Conservation (phyloP, 1,284 basidiomycete genomes). For the Kalmanozyma brasiliensis region DNA sequence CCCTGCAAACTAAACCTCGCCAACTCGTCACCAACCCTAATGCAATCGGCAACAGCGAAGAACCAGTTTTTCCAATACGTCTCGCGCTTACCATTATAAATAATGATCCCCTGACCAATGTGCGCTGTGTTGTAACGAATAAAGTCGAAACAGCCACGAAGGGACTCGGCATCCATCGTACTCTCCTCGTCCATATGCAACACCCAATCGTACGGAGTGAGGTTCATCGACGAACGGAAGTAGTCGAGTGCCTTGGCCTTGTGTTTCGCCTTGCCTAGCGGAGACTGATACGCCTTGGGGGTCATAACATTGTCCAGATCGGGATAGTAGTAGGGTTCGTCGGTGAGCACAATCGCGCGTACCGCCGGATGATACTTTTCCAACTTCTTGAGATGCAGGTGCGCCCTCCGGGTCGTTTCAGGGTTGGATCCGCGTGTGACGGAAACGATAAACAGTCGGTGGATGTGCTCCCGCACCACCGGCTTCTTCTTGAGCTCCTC, state of each 20-base stretch:
- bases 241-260: slow-evolving; percentile 70
- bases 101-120: slow-evolving; percentile 70
- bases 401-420: slow-evolving; percentile 68
- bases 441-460: slow-evolving; percentile 69
- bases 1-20: slow-evolving; percentile 70
- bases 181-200: slow-evolving; percentile 70
- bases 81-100: slow-evolving; percentile 69
- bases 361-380: slow-evolving; percentile 70
- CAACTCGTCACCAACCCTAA: slow-evolving; percentile 70
- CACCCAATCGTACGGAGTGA: slow-evolving; percentile 70
- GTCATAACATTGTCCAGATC: slow-evolving; percentile 70
- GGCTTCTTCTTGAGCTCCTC: slow-evolving; percentile 67
- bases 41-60: slow-evolving; percentile 70
- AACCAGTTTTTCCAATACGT: slow-evolving; percentile 70
- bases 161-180: slow-evolving; percentile 69
- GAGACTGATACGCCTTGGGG: slow-evolving; percentile 69
- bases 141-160: slow-evolving; percentile 69
- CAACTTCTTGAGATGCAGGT: slow-evolving; percentile 68
- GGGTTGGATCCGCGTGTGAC: slow-evolving; percentile 70
- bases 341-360: slow-evolving; percentile 69
- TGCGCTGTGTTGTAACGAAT: slow-evolving; percentile 69
- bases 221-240: slow-evolving; percentile 69
- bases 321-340: slow-evolving; percentile 69
- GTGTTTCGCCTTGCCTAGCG: slow-evolving; percentile 69
- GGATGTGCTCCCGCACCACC: slow-evolving; percentile 68